Evolutionary conservation across 768 basidiomycete species (phyloP), one percentile per base, ranked within the genome.

Genomic region (Podaxis sp.): DNA sequence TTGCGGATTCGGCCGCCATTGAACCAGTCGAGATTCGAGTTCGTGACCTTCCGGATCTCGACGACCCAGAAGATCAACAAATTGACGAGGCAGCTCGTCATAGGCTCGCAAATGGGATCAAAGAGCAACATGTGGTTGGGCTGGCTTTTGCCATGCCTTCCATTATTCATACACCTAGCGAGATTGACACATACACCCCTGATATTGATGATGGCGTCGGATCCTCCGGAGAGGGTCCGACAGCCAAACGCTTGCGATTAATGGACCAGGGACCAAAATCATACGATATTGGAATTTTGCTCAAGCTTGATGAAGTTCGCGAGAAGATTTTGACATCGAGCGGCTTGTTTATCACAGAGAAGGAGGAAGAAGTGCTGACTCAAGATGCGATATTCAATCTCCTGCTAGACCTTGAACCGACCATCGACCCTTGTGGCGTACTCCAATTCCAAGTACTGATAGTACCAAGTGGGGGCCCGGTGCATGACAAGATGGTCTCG

Each of bases 71-170:
- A 38, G 54, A 42, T 18, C 54, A 14, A 14, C 32, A 57, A 23
- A 32, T 46, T 27, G 54, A 55, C 13, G 54, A 44, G 25, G 21
- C 13, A 13, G 40, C n/a, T 21, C 23, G 16, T 21, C 54, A 32
- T 35, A 48, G 56, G 36, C 46, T 57, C 35, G 46, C 32, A 23
- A 55, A 44, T 18, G 54, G 54, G 18, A 44, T 55, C 32, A 23
- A 40, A 18, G 54, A 55, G n/a, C 46, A 57, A 36, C 46, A 50
- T 25, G 35, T 57, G 5, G 21, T 37, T 25, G 57, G 57, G 21
- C 32, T 57, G 14, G 57, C 57, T 4, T 57, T 57, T 27, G 57
- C 57, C 28, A 25, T 50, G 35, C 57, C 57, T 35, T 57, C 57
- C 2, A 50, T 47, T 13, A 38, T 57, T 13, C 47, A 50, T 25